Evolutionary conservation across 2,329 filamentous ascomycete genomes (phyloP), one percentile per base, ranked within the genome.

Genomic region (Pseudogymnoascus sp.): DNA sequence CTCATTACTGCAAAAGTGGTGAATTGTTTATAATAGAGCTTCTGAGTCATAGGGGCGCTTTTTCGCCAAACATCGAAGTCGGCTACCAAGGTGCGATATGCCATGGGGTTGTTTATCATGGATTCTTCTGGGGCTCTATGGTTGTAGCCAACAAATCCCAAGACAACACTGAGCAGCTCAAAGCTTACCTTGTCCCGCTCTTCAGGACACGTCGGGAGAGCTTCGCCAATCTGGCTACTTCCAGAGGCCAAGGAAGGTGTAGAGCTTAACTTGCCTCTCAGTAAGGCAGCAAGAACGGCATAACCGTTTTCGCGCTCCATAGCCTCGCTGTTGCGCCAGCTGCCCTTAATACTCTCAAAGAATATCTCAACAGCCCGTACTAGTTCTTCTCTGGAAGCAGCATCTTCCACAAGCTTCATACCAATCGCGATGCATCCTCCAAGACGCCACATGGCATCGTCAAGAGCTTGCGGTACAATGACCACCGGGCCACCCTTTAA

Each of bases 241-340:
- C 65, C 74, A 66, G 55, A 75, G 68, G 67, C 70, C 51, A 77
- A 68, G 13, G 75, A 73, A 61, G 71, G 70, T 59, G 81, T 80
- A 58, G 70, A 68, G 35, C 17, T 59, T 33, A 96, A 79, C 73
- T 96, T 97, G 61, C 90, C 89, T 61, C 91, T 87, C 25, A 99
- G 76, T 15, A 97, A 81, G 74, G 92, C 86, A 41, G 89, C 89
- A 59, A 99, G 77, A 36, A 97, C 90, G 27, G 90, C 89, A 72
- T 97, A 99, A 0, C 93, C 95, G 68, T 95, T 94, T 64, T 96
- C 92, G 69, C 90, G 87, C 74, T 99, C 94, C 89, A 99, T 97
- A 27, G 94, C 92, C 73, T 99, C 95, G 68, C 94, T 97, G 67
- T 97, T 97, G 66, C 94, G 85, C 94, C 95, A 99, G 72, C 90